Evolutionary conservation across 1,284 basidiomycete genomes (phyloP), one percentile per base, ranked within the genome.

Genomic region (Malassezia equina): DNA sequence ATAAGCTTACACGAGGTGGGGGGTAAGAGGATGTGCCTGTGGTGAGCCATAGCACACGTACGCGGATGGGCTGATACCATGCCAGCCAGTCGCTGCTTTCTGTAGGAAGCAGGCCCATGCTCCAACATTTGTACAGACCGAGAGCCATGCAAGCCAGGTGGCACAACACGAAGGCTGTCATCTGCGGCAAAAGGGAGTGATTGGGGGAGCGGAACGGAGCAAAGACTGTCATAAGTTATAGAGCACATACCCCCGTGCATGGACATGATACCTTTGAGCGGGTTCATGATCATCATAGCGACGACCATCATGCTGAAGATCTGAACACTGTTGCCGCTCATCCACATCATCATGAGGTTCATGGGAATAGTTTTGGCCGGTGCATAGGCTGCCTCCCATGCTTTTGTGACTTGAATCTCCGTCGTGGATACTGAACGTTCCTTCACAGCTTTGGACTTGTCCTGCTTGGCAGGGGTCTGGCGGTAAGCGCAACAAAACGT

Each of bases 301-400:
- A 73, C 68, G 23, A 62, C 67, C 67, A 72, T 71, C 71, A 73
- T 73, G 36, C 63, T 66, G 55, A 73, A 73, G 47, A 72, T 72
- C 60, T 73, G 71, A 2, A 73, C 71, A 40, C 65, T 52, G 19
- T 58, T 64, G 12, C 71, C 71, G 40, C 59, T 62, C 71, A 73
- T 73, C 62, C 69, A 73, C 17, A 73, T 62, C 71, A 73, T 73
- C 59, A 71, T 63, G 0, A 62, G 62, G 53, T 72, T 70, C 71
- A 73, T 73, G 6, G 71, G 71, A 17, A 73, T 39, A 8, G 55
- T 47, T 47, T 73, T 73, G 21, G 67, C 64, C 2, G 71, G 71
- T 1, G 67, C 63, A 29, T 62, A 55, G 7, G 71, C 69, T 7
- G 65, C 48, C 45, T 73, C 71, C 71, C 71, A 73, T 39, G 71